Evolutionary conservation across 2,329 filamentous ascomycete species (phyloP), one percentile per base, ranked within the genome.

Genomic region (Diaporthe citrichinensis): DNA sequence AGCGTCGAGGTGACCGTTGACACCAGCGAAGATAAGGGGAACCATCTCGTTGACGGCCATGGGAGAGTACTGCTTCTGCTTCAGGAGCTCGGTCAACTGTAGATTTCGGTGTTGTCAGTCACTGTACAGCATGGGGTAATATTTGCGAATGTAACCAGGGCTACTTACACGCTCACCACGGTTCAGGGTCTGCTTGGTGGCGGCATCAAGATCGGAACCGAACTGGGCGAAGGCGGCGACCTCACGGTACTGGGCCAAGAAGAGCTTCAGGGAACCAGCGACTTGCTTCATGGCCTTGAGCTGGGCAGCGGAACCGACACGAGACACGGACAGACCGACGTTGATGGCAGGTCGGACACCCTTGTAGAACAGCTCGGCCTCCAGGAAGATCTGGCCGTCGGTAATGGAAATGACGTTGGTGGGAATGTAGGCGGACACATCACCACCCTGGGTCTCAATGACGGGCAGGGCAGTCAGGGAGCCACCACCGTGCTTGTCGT

Each of bases 241-340:
- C 89, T 99, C 97, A 97, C 97, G 97, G 93, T 99, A 99, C 91
- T 99, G 97, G 84, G 97, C 97, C 94, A 99, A 95, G 95, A 98
- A 99, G 83, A 99, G 95, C 93, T 99, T 99, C 85, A 99, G 92
- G 82, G 96, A 98, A 92, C 97, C 97, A 84, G 97, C 97, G 83
- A 99, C 97, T 92, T 99, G 97, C 93, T 99, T 99, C 97, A 99
- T 99, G 90, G 97, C 96, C 95, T 98, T 99, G 88, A 98, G 92
- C 92, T 99, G 97, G 86, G 97, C 97, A 87, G 97, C 95, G 85
- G 97, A 99, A 87, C 97, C 97, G 93, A 99, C 97, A 95, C 97
- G 97, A 82, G 97, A 99, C 83, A 99, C 97, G 84, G 97, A 99
- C 83, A 99, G 95, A 97, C 97, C 97, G 94, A 99, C 97, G 93